A percentile compares a stretch with the other conserved stretches of the same genome.
These are phyloP conservation scores for Aspergillus affinis DNA, from an alignment of 495 filamentous ascomycete genomes.

Conservation along the genomic window DNA sequence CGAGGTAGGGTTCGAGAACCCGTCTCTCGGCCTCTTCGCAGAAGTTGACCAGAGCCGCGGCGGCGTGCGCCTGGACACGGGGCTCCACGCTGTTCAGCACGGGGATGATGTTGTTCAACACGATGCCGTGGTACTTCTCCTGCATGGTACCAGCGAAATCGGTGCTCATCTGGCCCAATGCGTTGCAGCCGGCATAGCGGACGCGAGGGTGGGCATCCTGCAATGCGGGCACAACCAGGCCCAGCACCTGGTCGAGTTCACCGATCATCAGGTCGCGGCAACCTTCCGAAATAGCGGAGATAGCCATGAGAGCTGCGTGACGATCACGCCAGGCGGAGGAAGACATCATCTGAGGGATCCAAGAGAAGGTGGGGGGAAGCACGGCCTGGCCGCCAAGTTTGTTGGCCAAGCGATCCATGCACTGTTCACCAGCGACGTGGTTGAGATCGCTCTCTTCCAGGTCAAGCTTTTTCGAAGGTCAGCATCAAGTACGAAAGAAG, in stretches of 20 bases:
- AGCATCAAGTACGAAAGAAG: slow-evolving; percentile 13
- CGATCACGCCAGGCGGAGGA: slow-evolving; percentile 93
- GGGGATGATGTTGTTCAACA: slow-evolving; percentile 87
- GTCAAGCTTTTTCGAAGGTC: slow-evolving; percentile 61
- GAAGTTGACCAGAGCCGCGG: slow-evolving; percentile 97
- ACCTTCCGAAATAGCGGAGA: slow-evolving; percentile 97
- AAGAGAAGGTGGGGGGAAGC: slow-evolving; percentile 89
- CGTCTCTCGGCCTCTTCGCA: slow-evolving; percentile 97
- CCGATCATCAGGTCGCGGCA: slow-evolving; percentile 95
- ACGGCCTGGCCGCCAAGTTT: slow-evolving; percentile 88
- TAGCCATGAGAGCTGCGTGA: slow-evolving; percentile 97
- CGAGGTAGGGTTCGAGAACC: slow-evolving; percentile 91
- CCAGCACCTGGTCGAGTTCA: slow-evolving; percentile 89
- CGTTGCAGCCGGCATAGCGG: slow-evolving; percentile 97
- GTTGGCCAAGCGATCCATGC: slow-evolving; percentile 97
- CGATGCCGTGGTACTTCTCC: slow-evolving; percentile 82
- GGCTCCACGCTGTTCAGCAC: slow-evolving; percentile 88
- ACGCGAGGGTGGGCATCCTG: slow-evolving; percentile 90
- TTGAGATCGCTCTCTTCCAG: slow-evolving; percentile 95
- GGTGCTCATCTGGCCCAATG: slow-evolving; percentile 99
- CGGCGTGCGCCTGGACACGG: slow-evolving; percentile 94
- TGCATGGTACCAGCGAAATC: slow-evolving; percentile 99
- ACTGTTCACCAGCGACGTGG: slow-evolving; percentile 97
- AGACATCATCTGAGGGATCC: slow-evolving; percentile 97
- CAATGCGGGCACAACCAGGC: slow-evolving; percentile 90